Evolutionary conservation across 352 stramenopile species (phyloP).

Genomic region (Pythium dissimile): DNA sequence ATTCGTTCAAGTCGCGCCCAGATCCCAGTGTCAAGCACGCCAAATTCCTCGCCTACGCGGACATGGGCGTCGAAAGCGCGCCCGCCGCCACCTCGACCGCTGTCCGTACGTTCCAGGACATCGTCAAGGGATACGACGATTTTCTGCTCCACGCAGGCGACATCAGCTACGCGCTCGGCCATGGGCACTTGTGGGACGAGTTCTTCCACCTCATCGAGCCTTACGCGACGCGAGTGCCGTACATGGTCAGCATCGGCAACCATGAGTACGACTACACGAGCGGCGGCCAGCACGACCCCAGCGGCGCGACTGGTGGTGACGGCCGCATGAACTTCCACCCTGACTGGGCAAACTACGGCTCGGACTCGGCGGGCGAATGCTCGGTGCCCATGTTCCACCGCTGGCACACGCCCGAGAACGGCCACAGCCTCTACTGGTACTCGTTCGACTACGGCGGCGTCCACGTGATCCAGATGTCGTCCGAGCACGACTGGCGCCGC

Average conservation of each 20-base stretch:
- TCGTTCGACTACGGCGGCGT: conserved; percentile 89
- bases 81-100: conserved; percentile 26
- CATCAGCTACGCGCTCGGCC: conserved; percentile 39
- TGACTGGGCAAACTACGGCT: conserved; percentile 63
- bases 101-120: conserved; percentile 24
- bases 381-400: conserved; percentile 76
- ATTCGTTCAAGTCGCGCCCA: conserved; percentile 53
- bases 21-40: conserved; percentile 14
- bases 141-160: conserved; percentile 39
- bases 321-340: conserved; percentile 71
- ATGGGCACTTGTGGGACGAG: conserved; percentile 65
- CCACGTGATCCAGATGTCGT: conserved; percentile 90
- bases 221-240: conserved; percentile 63
- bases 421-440: conserved; percentile 84
- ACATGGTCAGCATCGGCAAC: conserved; percentile 80
- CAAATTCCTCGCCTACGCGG: conserved; percentile 81
- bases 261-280: conserved; percentile 77
- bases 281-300: conserved; percentile 55
- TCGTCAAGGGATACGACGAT: conserved; percentile 25
- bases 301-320: conserved; percentile 36
- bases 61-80: conserved; percentile 69
- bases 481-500: conserved; percentile 86
- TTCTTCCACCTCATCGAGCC: conserved; percentile 74
- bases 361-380: conserved; percentile 70
- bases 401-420: conserved; percentile 58